Conservation (phyloP, 495 filamentous ascomycete species). For the Tuber melanosporum region DNA sequence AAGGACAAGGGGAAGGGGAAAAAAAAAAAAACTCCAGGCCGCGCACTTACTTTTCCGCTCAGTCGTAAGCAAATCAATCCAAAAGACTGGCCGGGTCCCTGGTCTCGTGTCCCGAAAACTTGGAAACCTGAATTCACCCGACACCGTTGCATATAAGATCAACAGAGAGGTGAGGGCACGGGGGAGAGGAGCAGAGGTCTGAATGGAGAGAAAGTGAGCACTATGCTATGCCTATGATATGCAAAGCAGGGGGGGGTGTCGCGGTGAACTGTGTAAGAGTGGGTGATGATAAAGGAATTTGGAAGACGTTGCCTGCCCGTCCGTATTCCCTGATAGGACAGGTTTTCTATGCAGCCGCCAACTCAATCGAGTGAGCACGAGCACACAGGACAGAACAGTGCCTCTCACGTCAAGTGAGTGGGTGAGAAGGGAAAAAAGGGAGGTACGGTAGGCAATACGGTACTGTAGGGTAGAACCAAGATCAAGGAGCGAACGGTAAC, state of each 20-base stretch:
- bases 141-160: slow-evolving; percentile 29
- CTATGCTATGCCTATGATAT: background rate
- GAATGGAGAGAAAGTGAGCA: background rate
- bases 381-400: background rate
- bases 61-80: background rate
- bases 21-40: slow-evolving; percentile 1
- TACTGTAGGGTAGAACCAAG: background rate
- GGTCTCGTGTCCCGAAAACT: slow-evolving; percentile 31
- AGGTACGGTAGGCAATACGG: background rate
- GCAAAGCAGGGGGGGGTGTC: background rate
- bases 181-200: slow-evolving; percentile 1
- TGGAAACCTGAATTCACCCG: slow-evolving; percentile 27
- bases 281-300: background rate
- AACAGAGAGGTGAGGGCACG: slow-evolving; percentile 25
- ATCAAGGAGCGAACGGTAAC: background rate
- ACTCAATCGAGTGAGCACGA: background rate
- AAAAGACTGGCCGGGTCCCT: background rate
- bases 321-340: background rate
- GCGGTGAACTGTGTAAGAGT: background rate
- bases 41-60: slow-evolving; percentile 2
- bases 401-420: background rate
- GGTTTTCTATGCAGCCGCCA: background rate
- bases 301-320: background rate
- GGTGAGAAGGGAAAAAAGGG: background rate
- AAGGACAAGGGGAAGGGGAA: slow-evolving; percentile 16